Evolutionary conservation across 164 flowering plant genomes (phyloP).

Genomic region (Sedum album): DNA sequence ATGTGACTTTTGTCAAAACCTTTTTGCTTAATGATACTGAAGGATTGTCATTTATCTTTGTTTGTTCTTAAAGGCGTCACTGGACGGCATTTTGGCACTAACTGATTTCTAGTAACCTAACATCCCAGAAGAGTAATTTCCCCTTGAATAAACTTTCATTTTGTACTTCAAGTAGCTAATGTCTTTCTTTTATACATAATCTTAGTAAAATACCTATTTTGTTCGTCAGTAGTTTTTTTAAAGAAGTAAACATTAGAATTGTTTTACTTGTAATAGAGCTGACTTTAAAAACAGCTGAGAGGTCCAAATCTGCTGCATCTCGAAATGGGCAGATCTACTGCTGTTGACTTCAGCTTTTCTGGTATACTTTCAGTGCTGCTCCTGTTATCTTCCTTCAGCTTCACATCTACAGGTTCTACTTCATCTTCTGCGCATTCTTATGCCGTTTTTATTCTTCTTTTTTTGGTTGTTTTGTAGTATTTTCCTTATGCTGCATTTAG

Average conservation of each 20-base stretch:
- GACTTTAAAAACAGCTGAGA: neutral
- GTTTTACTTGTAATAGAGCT: neutral
- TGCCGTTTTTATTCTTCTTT: neutral
- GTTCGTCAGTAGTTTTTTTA: too few relatives aligned
- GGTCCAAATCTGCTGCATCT: neutral
- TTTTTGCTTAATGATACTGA: neutral
- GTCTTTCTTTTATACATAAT: too few relatives aligned
- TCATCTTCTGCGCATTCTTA: neutral
- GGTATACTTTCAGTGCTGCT: neutral
- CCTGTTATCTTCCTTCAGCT: neutral
- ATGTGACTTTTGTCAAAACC: neutral
- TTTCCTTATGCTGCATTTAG: too few relatives aligned
- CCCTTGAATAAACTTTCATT: too few relatives aligned
- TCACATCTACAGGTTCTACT: neutral
- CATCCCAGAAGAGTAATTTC: too few relatives aligned
- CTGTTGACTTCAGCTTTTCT: too few relatives aligned
- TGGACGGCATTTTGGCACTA: too few relatives aligned
- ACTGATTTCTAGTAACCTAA: too few relatives aligned
- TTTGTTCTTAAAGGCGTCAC: neutral
- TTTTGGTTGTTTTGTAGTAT: too few relatives aligned
- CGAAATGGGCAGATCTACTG: neutral
- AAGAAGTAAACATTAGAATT: too few relatives aligned
- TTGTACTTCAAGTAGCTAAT: too few relatives aligned
- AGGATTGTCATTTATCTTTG: neutral
- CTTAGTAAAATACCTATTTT: too few relatives aligned